Conservation (phyloP, 192 early-diverging fungal species). For the Coemansia reversa region DNA sequence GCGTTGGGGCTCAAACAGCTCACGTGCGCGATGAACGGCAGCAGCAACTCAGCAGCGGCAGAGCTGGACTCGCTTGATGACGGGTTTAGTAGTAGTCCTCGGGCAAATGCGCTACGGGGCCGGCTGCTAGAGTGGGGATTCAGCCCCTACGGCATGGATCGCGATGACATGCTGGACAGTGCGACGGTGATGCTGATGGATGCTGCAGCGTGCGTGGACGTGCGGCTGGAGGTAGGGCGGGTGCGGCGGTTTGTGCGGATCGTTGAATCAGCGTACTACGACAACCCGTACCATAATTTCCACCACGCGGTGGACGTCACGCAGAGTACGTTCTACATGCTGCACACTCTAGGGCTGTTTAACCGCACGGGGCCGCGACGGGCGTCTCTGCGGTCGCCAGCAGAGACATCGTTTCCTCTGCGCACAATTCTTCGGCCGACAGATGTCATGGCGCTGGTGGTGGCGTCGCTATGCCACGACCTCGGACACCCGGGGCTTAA, state of each 20-base stretch:
- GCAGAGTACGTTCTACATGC: slow-evolving; percentile 81
- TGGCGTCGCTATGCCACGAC: slow-evolving; percentile 79
- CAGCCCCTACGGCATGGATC: slow-evolving; percentile 63
- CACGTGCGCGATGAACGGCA: neutral
- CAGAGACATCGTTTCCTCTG: slow-evolving; percentile 43
- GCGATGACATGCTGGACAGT: slow-evolving; percentile 66
- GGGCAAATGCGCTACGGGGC: slow-evolving; percentile 53
- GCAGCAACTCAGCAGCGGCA: neutral
- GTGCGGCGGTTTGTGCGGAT: slow-evolving; percentile 51
- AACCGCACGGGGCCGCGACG: slow-evolving; percentile 34
- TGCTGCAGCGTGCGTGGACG: slow-evolving; percentile 58
- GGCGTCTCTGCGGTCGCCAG: slow-evolving; percentile 47
- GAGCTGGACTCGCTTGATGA: slow-evolving; percentile 16
- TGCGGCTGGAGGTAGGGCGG: slow-evolving; percentile 59
- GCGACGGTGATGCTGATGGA: slow-evolving; percentile 70
- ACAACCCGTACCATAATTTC: slow-evolving; percentile 95
- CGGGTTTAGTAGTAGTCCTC: slow-evolving; percentile 35
- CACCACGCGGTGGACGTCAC: slow-evolving; percentile 94
- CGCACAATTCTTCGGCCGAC: slow-evolving; percentile 51
- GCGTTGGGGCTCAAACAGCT: neutral
- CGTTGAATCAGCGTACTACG: slow-evolving; percentile 53
- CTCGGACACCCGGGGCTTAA: slow-evolving; percentile 92
- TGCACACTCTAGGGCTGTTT: slow-evolving; percentile 65
- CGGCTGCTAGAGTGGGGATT: slow-evolving; percentile 69
- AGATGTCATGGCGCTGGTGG: slow-evolving; percentile 71